Conservation (phyloP, 352 stramenopile species). For the Blastocystis sp. region DNA sequence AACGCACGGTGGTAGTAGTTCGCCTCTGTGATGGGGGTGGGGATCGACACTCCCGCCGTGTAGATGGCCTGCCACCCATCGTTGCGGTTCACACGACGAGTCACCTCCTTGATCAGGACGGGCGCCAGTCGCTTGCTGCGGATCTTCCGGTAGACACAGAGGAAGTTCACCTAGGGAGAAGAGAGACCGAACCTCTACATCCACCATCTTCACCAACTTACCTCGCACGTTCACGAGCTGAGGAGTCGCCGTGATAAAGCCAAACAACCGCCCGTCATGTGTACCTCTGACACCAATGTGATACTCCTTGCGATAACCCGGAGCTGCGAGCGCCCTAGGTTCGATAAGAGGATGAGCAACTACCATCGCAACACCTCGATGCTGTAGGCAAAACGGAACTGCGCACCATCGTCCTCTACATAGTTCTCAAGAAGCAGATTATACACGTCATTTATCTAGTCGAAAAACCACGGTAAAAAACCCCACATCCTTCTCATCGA, state of each 20-base stretch:
- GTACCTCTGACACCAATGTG: conserved; percentile 87
- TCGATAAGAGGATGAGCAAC: background rate
- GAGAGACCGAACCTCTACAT: conserved; percentile 65
- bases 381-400: conserved; percentile 89
- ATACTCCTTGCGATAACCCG: conserved; percentile 83
- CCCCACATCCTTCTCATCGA: conserved; percentile 62
- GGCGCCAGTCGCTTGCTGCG: conserved; percentile 87
- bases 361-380: conserved; percentile 76
- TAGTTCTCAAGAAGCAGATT: conserved; percentile 93
- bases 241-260: conserved; percentile 91
- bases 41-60: conserved; percentile 91
- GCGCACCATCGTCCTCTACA: conserved; percentile 94
- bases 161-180: conserved; percentile 94
- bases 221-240: conserved; percentile 69
- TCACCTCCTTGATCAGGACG: conserved; percentile 99
- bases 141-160: conserved; percentile 98
- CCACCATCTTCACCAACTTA: conserved; percentile 66
- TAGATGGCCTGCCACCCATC: conserved; percentile 82
- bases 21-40: conserved; percentile 80
- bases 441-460: conserved; percentile 82
- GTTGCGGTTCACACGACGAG: conserved; percentile 88
- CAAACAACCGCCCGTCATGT: conserved; percentile 85
- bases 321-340: conserved; percentile 83
- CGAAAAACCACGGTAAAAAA: background rate
- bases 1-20: conserved; percentile 91